Percentiles rank a stretch among this genome's conserved stretches.
Conservation (phyloP, 2,329 filamentous ascomycete species). For the Aspergillus cejpii region DNA sequence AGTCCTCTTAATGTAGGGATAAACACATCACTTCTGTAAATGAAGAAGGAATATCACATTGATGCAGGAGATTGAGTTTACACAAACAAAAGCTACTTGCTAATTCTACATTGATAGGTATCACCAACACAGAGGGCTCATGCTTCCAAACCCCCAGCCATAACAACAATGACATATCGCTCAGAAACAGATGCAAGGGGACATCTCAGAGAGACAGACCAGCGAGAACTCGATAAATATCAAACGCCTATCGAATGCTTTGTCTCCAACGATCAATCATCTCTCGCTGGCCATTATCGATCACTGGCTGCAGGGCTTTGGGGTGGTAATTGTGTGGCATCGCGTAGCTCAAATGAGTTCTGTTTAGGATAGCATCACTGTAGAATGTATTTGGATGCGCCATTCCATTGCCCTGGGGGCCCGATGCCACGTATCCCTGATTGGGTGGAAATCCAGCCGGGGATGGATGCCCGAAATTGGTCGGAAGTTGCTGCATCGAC, state of each 20-base stretch:
- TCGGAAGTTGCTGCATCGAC: constrained; percentile 28
- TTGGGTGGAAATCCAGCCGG: constrained; percentile 12
- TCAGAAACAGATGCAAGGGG: constrained; percentile 7
- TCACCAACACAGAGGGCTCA: constrained; percentile 1
- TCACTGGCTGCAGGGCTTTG: constrained; percentile 28
- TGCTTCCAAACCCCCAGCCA: constrained; percentile 5
- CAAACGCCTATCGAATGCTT: constrained; percentile 27
- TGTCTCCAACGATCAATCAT: constrained; percentile 57
- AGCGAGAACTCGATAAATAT: too few relatives aligned
- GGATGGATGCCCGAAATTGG: constrained; percentile 17
- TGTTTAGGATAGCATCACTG: constrained; percentile 24
- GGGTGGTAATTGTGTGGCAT: constrained; percentile 21
- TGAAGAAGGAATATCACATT: too few relatives aligned
- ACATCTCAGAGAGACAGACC: too few relatives aligned
- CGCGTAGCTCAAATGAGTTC: constrained; percentile 24
- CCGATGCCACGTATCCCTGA: constrained; percentile 15
- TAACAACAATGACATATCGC: constrained; percentile 1
- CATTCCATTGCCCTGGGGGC: constrained; percentile 24
- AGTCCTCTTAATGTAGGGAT: too few relatives aligned
- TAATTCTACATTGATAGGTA: constrained; percentile 21
- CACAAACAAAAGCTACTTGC: constrained; percentile 11
- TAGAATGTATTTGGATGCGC: constrained; percentile 24
- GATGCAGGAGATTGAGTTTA: too few relatives aligned
- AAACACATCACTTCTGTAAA: too few relatives aligned
- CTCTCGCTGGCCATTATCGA: constrained; percentile 48